phyloP scores from a whole-genome alignment of 2,329 filamentous ascomycete species.

The Venturia aucupariae region DNA sequence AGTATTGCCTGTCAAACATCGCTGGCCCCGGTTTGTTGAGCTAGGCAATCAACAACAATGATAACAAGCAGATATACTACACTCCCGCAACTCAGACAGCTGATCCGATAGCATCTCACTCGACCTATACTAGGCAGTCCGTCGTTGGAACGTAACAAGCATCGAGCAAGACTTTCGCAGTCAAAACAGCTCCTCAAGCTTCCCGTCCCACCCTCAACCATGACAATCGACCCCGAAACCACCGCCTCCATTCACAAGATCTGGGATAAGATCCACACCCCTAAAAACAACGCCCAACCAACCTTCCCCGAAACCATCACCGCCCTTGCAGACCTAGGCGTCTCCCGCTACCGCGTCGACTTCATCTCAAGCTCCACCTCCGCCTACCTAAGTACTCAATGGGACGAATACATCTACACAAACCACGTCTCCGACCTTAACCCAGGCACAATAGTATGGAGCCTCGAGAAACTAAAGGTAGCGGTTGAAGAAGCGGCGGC shows the following conservation, averaged over 20 bases:
- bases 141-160: not conserved
- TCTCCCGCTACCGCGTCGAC: slow-evolving; percentile 8
- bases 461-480: not conserved
- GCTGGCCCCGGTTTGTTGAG: not conserved
- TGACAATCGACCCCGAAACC: slow-evolving; percentile 57
- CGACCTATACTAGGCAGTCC: not conserved
- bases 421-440: not conserved
- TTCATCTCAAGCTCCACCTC: not conserved
- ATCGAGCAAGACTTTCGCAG: not conserved
- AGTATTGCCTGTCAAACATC: not conserved
- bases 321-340: not conserved
- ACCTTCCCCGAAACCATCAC: slow-evolving; percentile 8
- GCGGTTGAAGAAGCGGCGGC: not conserved
- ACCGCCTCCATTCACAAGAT: slow-evolving; percentile 61
- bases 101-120: too few species aligned
- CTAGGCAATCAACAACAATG: not conserved
- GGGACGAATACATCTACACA: not conserved
- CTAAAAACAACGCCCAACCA: not conserved
- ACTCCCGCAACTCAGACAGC: too few species aligned
- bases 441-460: slow-evolving; percentile 5
- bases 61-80: not conserved
- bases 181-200: not conserved
- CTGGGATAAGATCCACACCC: not conserved
- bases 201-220: not conserved
- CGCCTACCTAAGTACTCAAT: not conserved